Evolutionary conservation across 306 rosid genomes (phyloP).

Genomic region (Leucaena leucocephala): DNA sequence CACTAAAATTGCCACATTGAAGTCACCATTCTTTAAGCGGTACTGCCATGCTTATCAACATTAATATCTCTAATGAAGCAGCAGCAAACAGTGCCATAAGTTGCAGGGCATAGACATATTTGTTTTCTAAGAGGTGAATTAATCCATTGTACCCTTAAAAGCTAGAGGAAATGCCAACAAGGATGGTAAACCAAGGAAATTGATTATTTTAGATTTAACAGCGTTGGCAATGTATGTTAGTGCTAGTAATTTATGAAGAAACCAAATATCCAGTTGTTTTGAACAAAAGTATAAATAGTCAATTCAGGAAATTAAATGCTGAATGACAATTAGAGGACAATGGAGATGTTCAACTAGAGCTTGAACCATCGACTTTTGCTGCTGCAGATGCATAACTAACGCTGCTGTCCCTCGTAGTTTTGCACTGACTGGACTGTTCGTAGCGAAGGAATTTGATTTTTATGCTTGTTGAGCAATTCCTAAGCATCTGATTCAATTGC

Average conservation of each 20-base stretch:
- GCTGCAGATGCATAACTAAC: slow-evolving; percentile 99
- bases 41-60: background rate
- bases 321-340: slow-evolving; percentile 24
- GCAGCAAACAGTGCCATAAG: background rate
- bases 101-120: background rate
- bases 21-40: background rate
- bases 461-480: slow-evolving; percentile 63
- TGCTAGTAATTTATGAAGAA: slow-evolving; percentile 34
- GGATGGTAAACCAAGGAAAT: background rate
- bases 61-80: background rate
- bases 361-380: slow-evolving; percentile 69
- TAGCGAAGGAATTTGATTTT: slow-evolving; percentile 82
- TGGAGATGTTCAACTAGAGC: slow-evolving; percentile 42
- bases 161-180: background rate
- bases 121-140: background rate
- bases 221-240: slow-evolving; percentile 35
- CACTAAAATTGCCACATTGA: background rate
- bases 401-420: slow-evolving; percentile 77
- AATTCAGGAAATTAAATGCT: slow-evolving; percentile 37
- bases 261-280: slow-evolving; percentile 15
- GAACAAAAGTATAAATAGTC: slow-evolving; percentile 35
- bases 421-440: slow-evolving; percentile 94
- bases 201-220: background rate
- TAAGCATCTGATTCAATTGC: slow-evolving; percentile 72
- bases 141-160: background rate